Conservation (phyloP, 192 early-diverging fungal species). For the Obelidium mucronatum region DNA sequence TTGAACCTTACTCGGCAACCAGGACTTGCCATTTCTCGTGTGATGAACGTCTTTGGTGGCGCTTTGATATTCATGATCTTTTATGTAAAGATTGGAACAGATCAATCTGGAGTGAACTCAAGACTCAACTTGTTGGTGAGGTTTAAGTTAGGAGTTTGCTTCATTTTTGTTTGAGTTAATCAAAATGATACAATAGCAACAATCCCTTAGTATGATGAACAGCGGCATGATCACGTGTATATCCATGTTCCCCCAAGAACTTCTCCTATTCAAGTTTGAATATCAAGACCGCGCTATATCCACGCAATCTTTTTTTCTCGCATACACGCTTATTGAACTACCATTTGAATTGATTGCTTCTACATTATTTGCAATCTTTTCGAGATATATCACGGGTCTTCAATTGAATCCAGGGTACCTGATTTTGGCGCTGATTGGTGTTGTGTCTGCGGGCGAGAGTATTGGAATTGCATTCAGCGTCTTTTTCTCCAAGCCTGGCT, state of each 20-base stretch:
- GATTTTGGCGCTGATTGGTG: background rate
- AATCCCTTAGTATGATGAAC: slow-evolving; percentile 42
- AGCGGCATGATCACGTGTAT: slow-evolving; percentile 52
- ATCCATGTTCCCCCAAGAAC: slow-evolving; percentile 46
- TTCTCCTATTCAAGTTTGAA: slow-evolving; percentile 44
- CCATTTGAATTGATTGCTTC: slow-evolving; percentile 42
- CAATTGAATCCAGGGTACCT: background rate
- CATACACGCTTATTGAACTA: slow-evolving; percentile 30
- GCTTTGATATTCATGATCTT: slow-evolving; percentile 48
- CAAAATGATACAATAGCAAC: too few species aligned
- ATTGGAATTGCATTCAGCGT: slow-evolving; percentile 55
- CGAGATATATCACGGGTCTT: slow-evolving; percentile 1
- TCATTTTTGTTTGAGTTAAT: too few species aligned
- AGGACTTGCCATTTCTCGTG: slow-evolving; percentile 33
- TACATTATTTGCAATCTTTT: slow-evolving; percentile 25
- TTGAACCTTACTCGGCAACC: slow-evolving; percentile 45
- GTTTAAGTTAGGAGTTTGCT: too few species aligned
- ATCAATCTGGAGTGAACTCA: slow-evolving; percentile 39
- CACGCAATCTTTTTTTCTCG: slow-evolving; percentile 45
- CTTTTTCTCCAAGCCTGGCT: slow-evolving; percentile 45
- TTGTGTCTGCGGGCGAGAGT: slow-evolving; percentile 46
- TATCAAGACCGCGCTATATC: slow-evolving; percentile 44
- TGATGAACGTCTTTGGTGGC: slow-evolving; percentile 45
- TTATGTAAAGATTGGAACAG: slow-evolving; percentile 30
- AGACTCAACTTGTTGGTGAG: slow-evolving; percentile 43